Percentiles rank a stretch among this genome's conserved stretches.
These are phyloP conservation scores for Coffea eugenioides DNA, from an alignment of 257 asterid genomes.

Conservation along the genomic window DNA sequence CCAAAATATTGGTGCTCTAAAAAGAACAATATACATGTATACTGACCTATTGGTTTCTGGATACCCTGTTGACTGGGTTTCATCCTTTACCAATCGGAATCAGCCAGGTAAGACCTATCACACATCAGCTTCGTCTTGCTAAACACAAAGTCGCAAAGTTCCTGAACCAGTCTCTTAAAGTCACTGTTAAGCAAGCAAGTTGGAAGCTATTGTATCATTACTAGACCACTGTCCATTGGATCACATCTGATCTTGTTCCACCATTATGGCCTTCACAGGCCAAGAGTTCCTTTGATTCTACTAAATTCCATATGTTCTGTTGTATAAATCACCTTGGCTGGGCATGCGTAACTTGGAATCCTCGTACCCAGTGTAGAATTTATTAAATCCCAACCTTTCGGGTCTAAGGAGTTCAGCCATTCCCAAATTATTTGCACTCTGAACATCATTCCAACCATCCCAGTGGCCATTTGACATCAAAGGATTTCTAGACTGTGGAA, in stretches of 20 bases:
- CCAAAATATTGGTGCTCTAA: neutral
- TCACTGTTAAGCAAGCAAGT: conserved; percentile 11
- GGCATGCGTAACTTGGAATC: conserved; percentile 70
- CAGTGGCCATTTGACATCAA: conserved; percentile 73
- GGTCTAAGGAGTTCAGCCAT: conserved; percentile 67
- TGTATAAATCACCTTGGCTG: conserved; percentile 66
- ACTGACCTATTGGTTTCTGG: conserved; percentile 54
- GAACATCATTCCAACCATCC: conserved; percentile 79
- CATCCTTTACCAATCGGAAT: conserved; percentile 69
- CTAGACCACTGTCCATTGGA: conserved; percentile 8
- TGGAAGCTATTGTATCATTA: conserved; percentile 11
- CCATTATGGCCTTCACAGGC: conserved; percentile 7
- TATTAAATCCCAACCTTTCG: conserved; percentile 62
- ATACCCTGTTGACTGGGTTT: conserved; percentile 53
- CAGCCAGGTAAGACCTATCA: conserved; percentile 35
- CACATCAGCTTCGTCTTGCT: neutral
- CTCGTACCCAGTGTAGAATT: conserved; percentile 63
- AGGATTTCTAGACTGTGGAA: conserved; percentile 62
- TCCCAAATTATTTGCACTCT: conserved; percentile 56
- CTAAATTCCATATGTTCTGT: conserved; percentile 74
- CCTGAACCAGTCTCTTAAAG: conserved; percentile 15
- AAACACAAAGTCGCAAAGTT: conserved; percentile 14
- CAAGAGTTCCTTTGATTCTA: conserved; percentile 19
- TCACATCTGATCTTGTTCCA: conserved; percentile 5
- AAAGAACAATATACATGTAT: neutral